These are phyloP conservation scores for Physaria fendleri DNA, from an alignment of 345 rosid species.

Conservation along the genomic window DNA sequence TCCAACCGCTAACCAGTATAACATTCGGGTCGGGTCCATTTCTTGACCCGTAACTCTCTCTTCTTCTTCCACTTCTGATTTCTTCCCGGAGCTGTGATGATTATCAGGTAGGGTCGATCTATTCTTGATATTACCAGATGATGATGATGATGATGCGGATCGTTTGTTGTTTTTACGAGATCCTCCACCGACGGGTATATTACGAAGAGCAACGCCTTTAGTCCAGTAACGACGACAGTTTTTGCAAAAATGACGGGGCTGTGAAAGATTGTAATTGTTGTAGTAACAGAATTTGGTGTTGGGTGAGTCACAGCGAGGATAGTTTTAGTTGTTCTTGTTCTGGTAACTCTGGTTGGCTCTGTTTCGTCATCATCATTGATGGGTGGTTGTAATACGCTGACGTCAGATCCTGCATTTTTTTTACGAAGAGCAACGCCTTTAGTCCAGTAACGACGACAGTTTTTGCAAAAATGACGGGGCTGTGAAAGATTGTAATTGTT, in stretches of 20 bases:
- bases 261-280: constrained; percentile 88
- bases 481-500: constrained; percentile 89
- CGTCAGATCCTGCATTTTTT: too few relatives aligned
- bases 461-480: constrained; percentile 86
- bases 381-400: constrained; percentile 29
- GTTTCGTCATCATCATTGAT: constrained; percentile 24
- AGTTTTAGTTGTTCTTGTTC: constrained; percentile 76
- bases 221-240: constrained; percentile 92
- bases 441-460: constrained; percentile 91
- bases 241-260: constrained; percentile 88
- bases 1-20: constrained; percentile 37
- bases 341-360: constrained; percentile 44
- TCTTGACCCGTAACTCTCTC: constrained; percentile 7
- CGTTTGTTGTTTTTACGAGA: too few relatives aligned
- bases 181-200: too few relatives aligned
- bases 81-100: too few relatives aligned
- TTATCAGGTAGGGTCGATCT: too few relatives aligned
- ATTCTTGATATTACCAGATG: too few relatives aligned
- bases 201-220: constrained; percentile 86
- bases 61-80: not conserved
- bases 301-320: constrained; percentile 65
- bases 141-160: too few relatives aligned
- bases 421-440: constrained; percentile 90
- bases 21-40: constrained; percentile 39
- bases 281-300: constrained; percentile 97